Evolutionary conservation across 768 basidiomycete species (phyloP), one percentile per base, ranked within the genome.

Genomic region (Fomitopsis pulvina): DNA sequence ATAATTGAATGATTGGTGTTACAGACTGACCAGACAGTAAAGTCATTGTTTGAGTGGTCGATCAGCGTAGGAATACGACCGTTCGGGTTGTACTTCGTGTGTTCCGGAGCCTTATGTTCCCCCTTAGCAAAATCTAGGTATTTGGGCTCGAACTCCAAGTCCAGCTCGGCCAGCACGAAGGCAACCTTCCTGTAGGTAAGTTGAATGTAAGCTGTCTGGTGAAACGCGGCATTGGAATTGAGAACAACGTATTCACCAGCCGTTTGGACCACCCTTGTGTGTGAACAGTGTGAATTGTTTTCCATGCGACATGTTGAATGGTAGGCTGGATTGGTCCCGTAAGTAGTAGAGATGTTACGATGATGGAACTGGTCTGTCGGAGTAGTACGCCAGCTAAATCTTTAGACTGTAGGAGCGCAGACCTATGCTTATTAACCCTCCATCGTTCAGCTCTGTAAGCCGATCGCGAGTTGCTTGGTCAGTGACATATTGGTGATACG

Each of bases 101-200:
- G 48, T 42, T 51, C 50, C 2, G 73, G 60, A 0, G 60, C 3
- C 60, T 79, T 83, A 26, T 80, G 76, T 55, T 74, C 70, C 9
- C 53, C 81, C 53, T 76, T 78, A 14, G 61, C 62, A 54, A 92
- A 32, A 16, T 7, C 8, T 16, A 32, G 30, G 30, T 32, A 16
- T 7, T 32, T 32, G 30, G 30, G 30, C 7, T 32, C 30, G 30
- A 32, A 16, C 7, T 32, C 16, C 30, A 16, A 32, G 30, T 32
- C 16, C 8, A 8, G 8, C 37, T 51, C 52, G 7, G 45, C 49
- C 6, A 57, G 24, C 16, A 54, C 37, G 18, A 51, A 34, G 18
- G 50, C 53, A 21, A 51, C 44, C 39, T 59, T 59, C 48, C 49
- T 51, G 16, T 8, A 43, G 4, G 14, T 8, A 8, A 8, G 14